Evolutionary conservation across 2,329 filamentous ascomycete species (phyloP).

Genomic region (Scolecobasidium constrictum): DNA sequence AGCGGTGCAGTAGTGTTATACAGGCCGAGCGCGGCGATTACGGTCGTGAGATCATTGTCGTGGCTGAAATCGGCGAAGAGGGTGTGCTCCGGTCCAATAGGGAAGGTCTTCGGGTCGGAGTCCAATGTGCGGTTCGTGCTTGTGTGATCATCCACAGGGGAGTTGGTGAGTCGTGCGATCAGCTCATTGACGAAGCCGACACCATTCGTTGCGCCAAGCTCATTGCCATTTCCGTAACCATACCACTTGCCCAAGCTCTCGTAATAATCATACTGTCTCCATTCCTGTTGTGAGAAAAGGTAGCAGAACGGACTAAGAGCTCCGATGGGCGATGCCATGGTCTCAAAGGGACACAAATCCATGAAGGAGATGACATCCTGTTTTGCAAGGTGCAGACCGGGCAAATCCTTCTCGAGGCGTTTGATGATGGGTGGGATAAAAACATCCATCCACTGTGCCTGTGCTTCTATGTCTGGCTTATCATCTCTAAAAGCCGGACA

Average conservation of each 20-base stretch:
- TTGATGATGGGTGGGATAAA: constrained; percentile 59
- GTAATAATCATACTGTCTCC: constrained; percentile 71
- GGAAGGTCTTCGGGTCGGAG: constrained; percentile 56
- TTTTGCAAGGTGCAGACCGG: constrained; percentile 53
- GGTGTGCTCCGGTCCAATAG: constrained; percentile 43
- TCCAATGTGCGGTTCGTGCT: constrained; percentile 72
- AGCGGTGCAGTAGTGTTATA: constrained; percentile 54
- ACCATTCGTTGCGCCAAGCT: constrained; percentile 72
- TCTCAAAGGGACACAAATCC: constrained; percentile 82
- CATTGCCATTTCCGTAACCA: constrained; percentile 64
- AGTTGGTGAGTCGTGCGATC: constrained; percentile 62
- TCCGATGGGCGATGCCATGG: constrained; percentile 47
- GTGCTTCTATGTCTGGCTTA: constrained; percentile 38
- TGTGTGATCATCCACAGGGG: constrained; percentile 61
- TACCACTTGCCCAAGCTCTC: constrained; percentile 78
- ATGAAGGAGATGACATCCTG: constrained; percentile 62
- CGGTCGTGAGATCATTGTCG: constrained; percentile 73
- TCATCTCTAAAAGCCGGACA: constrained; percentile 62
- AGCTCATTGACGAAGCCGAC: constrained; percentile 85
- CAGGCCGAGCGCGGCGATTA: constrained; percentile 67
- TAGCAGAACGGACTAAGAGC: constrained; percentile 60
- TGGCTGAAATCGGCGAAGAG: constrained; percentile 89
- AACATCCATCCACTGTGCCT: constrained; percentile 46
- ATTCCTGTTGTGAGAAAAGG: constrained; percentile 64
- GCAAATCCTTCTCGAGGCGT: constrained; percentile 58